phyloP scores from a whole-genome alignment of 2,329 filamentous ascomycete species.

The Fusarium fujikuroi region DNA sequence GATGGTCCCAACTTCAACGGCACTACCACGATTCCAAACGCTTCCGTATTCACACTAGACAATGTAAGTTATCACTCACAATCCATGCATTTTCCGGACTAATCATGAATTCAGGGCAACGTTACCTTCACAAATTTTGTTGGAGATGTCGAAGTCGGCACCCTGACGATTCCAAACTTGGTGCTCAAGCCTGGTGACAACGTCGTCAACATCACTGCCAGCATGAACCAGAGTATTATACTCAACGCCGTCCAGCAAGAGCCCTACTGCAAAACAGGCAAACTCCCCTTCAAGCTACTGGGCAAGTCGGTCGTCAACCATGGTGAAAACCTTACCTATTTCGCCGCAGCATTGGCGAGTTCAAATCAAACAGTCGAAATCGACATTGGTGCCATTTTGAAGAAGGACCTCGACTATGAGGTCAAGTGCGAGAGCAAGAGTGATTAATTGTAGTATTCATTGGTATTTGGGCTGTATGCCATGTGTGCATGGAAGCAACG shows the following conservation, averaged over 20 bases:
- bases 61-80: constrained; percentile 60
- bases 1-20: constrained; percentile 70
- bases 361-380: constrained; percentile 64
- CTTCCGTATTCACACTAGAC: constrained; percentile 70
- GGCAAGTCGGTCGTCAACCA: constrained; percentile 63
- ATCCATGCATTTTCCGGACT: neutral
- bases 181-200: constrained; percentile 69
- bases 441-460: constrained; percentile 1
- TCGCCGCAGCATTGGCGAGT: constrained; percentile 62
- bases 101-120: constrained; percentile 62
- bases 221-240: constrained; percentile 61
- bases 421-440: constrained; percentile 37
- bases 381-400: constrained; percentile 59
- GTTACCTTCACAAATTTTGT: constrained; percentile 69
- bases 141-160: constrained; percentile 63
- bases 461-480: neutral
- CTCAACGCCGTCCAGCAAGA: constrained; percentile 52
- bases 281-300: constrained; percentile 65
- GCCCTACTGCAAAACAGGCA: constrained; percentile 64
- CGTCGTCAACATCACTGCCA: constrained; percentile 63
- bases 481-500: neutral
- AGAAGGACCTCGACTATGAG: constrained; percentile 45
- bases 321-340: constrained; percentile 66
- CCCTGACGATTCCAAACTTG: constrained; percentile 67
- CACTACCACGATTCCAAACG: constrained; percentile 70